A percentile compares a stretch with the other conserved stretches of the same genome.
phyloP scores from a whole-genome alignment of 768 basidiomycete genomes.

The Lactarius deliciosus region DNA sequence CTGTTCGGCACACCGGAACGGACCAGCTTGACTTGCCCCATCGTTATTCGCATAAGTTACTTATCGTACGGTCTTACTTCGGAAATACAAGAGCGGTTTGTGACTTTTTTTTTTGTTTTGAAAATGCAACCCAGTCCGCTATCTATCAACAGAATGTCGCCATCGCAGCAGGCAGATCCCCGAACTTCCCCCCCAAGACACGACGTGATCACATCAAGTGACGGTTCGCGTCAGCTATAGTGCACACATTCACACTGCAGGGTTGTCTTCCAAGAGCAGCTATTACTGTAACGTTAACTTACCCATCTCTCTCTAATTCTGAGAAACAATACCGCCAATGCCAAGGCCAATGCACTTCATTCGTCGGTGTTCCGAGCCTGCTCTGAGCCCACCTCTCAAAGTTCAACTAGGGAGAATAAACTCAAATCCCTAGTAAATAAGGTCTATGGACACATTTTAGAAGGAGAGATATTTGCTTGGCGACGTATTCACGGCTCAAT shows the following conservation, averaged over 20 bases:
- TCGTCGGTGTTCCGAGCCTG: not conserved
- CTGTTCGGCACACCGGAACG: no score
- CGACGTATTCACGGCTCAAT: not conserved
- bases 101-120: no score
- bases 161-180: not conserved
- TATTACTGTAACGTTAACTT: no score
- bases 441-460: not conserved
- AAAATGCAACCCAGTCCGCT: no score
- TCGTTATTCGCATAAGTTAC: no score
- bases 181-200: not conserved
- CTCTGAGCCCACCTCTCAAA: no score
- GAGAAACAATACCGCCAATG: no score
- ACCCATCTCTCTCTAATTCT: no score
- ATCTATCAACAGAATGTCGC: not conserved
- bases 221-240: constrained; percentile 3
- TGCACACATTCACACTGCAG: no score
- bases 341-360: not conserved
- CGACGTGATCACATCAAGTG: constrained; percentile 13
- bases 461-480: not conserved
- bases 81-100: not conserved
- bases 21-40: no score
- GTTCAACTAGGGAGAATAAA: not conserved
- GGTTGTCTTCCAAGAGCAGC: no score
- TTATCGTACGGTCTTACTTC: not conserved
- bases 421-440: not conserved